phyloP scores from a whole-genome alignment of 352 stramenopile species.

The Phytophthora europaea region DNA sequence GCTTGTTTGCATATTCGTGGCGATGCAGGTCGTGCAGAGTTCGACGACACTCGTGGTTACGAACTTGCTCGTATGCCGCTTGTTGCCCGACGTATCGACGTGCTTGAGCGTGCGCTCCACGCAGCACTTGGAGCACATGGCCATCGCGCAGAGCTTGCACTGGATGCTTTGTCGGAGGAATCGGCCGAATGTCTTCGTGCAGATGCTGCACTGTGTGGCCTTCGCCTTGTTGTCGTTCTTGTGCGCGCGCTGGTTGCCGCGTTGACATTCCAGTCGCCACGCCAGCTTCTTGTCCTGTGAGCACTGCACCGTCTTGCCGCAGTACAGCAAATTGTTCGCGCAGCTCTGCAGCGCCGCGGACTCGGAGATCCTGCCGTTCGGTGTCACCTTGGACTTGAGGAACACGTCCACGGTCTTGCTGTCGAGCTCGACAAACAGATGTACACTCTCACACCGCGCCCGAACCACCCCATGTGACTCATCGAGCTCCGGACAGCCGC shows the following conservation, averaged over 20 bases:
- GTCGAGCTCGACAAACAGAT: constrained; percentile 50
- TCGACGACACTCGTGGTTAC: constrained; percentile 48
- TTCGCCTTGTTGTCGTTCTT: constrained; percentile 29
- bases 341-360: constrained; percentile 42
- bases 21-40: constrained; percentile 52
- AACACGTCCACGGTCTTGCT: constrained; percentile 51
- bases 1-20: constrained; percentile 38
- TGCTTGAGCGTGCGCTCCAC: constrained; percentile 49
- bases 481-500: constrained; percentile 42
- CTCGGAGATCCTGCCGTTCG: constrained; percentile 41
- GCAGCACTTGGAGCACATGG: constrained; percentile 62
- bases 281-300: constrained; percentile 68
- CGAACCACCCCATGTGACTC: constrained; percentile 47
- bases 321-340: constrained; percentile 51
- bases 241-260: constrained; percentile 27
- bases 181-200: constrained; percentile 49
- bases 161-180: constrained; percentile 43
- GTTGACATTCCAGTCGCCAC: constrained; percentile 46
- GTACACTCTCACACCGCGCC: constrained; percentile 48
- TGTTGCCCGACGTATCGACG: constrained; percentile 42
- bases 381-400: constrained; percentile 42
- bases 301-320: constrained; percentile 52
- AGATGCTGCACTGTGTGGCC: constrained; percentile 50
- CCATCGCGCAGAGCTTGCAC: constrained; percentile 58
- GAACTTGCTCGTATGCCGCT: constrained; percentile 42